Conservation (phyloP, 1,284 basidiomycete genomes). For the Pyrrhoderma noxium region DNA sequence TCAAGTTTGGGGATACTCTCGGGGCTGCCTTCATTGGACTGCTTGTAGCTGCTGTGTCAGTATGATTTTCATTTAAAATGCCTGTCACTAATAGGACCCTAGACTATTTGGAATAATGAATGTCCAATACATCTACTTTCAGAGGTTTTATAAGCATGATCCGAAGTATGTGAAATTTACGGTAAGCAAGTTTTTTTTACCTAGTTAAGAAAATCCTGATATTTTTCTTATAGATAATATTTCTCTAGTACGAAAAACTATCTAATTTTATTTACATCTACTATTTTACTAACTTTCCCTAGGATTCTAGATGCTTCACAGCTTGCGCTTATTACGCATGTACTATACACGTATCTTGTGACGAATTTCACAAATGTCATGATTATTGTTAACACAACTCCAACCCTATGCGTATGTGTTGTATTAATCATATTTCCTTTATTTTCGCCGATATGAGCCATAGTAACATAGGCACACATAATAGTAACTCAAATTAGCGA, state of each 20-base stretch:
- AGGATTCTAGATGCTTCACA: slow-evolving; percentile 15
- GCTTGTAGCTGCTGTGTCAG: slow-evolving; percentile 13
- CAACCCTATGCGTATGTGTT: slow-evolving; percentile 14
- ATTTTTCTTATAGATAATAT: slow-evolving; percentile 1
- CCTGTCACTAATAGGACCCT: background rate
- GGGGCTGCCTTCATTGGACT: slow-evolving; percentile 16
- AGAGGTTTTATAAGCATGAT: slow-evolving; percentile 19
- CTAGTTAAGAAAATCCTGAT: background rate
- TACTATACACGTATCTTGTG: slow-evolving; percentile 11
- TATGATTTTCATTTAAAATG: background rate
- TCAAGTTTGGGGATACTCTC: slow-evolving; percentile 9
- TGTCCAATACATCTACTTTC: slow-evolving; percentile 24
- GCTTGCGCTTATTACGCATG: slow-evolving; percentile 13
- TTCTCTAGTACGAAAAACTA: slow-evolving; percentile 6
- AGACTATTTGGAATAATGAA: slow-evolving; percentile 25
- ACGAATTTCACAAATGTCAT: slow-evolving; percentile 10
- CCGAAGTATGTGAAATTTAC: slow-evolving; percentile 19
- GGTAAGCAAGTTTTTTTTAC: slow-evolving; percentile 11
- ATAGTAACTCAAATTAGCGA: background rate
- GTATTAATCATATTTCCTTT: background rate
- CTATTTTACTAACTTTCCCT: background rate
- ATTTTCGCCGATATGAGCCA: background rate
- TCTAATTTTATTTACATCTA: background rate
- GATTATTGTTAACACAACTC: slow-evolving; percentile 5
- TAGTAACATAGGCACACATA: background rate